phyloP scores from a whole-genome alignment of 2,329 filamentous ascomycete species.

The Aureobasidium sp. region DNA sequence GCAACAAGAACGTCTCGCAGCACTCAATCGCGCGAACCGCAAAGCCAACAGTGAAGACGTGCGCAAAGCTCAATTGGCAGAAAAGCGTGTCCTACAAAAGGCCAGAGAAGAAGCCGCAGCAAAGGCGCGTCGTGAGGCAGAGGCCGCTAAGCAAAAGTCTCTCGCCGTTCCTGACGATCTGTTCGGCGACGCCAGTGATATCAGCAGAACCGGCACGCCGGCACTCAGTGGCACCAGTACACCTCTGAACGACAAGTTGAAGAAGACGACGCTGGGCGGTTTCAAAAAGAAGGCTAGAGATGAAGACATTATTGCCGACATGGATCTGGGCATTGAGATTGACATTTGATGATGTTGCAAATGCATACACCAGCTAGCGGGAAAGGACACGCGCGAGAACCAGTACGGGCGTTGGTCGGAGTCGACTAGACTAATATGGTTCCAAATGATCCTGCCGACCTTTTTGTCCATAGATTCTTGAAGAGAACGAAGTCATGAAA shows the following conservation, averaged over 20 bases:
- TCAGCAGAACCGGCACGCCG: slow-evolving; percentile 44
- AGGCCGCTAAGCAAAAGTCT: slow-evolving; percentile 26
- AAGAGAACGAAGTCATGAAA: not conserved
- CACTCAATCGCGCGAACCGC: slow-evolving; percentile 78
- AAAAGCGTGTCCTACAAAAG: slow-evolving; percentile 42
- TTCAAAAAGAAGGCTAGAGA: slow-evolving; percentile 67
- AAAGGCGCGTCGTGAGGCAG: slow-evolving; percentile 38
- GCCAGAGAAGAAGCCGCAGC: slow-evolving; percentile 51
- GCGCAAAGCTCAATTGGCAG: slow-evolving; percentile 81
- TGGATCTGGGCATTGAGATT: slow-evolving; percentile 89
- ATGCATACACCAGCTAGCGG: no score
- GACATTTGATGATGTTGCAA: slow-evolving; percentile 54
- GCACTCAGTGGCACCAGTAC: slow-evolving; percentile 32
- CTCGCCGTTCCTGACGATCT: slow-evolving; percentile 36
- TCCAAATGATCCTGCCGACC: not conserved
- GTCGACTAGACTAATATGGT: not conserved
- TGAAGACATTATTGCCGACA: slow-evolving; percentile 76
- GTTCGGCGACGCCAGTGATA: slow-evolving; percentile 40
- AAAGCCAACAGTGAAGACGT: slow-evolving; percentile 80
- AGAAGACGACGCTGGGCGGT: slow-evolving; percentile 32
- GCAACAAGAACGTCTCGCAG: slow-evolving; percentile 75
- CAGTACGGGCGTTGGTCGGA: not conserved
- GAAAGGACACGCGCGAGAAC: no score
- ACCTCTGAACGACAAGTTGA: slow-evolving; percentile 43
- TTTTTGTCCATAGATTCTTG: not conserved